Evolutionary conservation across 768 basidiomycete genomes (phyloP).

Genomic region (Pleurotus sapidus): DNA sequence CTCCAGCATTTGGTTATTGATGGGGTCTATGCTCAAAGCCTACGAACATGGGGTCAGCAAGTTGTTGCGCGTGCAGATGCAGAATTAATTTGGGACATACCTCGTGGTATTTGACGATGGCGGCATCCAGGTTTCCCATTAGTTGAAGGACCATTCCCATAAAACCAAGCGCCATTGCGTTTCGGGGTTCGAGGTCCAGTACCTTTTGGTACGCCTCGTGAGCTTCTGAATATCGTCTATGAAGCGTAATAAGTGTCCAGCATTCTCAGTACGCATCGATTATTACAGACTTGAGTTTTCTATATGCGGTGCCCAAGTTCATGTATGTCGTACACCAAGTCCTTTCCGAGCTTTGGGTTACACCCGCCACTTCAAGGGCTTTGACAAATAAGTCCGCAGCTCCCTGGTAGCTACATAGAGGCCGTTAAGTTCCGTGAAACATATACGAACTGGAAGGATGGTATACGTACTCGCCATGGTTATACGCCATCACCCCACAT

Average conservation of each 20-base stretch:
- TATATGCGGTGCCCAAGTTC: slow-evolving; percentile 87
- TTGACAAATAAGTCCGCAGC: slow-evolving; percentile 72
- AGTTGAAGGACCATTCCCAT: slow-evolving; percentile 89
- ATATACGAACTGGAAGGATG: background rate
- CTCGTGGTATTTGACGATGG: slow-evolving; percentile 92
- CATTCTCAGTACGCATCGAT: background rate
- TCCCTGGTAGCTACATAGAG: slow-evolving; percentile 55
- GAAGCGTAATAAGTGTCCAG: slow-evolving; percentile 2
- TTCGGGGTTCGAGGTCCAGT: slow-evolving; percentile 83
- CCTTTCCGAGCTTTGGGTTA: slow-evolving; percentile 80
- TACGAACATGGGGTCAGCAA: slow-evolving; percentile 18
- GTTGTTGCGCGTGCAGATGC: background rate
- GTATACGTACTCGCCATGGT: slow-evolving; percentile 69
- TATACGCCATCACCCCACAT: slow-evolving; percentile 89
- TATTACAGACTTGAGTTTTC: slow-evolving; percentile 68
- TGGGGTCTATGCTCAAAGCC: slow-evolving; percentile 80
- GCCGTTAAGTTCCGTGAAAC: slow-evolving; percentile 3
- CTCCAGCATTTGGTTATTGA: slow-evolving; percentile 79
- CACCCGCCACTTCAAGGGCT: slow-evolving; percentile 78
- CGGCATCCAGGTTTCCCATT: slow-evolving; percentile 66
- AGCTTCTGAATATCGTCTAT: slow-evolving; percentile 60
- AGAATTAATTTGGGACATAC: slow-evolving; percentile 36
- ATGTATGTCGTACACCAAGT: slow-evolving; percentile 90
- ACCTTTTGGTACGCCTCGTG: slow-evolving; percentile 73
- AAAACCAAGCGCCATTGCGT: slow-evolving; percentile 78